phyloP scores from a whole-genome alignment of 257 asterid species.

The Solanum bukasovii region DNA sequence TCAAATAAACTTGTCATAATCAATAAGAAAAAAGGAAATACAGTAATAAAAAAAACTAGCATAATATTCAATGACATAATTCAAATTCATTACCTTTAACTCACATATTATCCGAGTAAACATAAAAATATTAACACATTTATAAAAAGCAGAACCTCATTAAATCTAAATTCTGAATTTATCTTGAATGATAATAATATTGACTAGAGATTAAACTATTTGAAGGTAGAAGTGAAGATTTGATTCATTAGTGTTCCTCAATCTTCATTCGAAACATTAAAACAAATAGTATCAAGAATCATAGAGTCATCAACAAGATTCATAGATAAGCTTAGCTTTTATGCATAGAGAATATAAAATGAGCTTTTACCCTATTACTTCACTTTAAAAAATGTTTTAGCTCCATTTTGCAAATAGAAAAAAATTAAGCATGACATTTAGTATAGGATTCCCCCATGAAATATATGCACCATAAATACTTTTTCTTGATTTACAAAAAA shows the following conservation, averaged over 20 bases:
- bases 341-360: neutral
- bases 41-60: neutral
- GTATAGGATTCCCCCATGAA: neutral
- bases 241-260: neutral
- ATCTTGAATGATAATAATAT: accelerated
- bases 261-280: neutral
- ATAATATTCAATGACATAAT: neutral
- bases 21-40: neutral
- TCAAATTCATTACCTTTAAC: neutral
- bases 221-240: neutral
- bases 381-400: neutral
- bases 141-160: neutral
- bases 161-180: neutral
- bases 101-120: neutral
- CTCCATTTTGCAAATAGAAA: neutral
- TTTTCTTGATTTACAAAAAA: neutral
- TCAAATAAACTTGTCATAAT: neutral
- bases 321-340: neutral
- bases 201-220: neutral
- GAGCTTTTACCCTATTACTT: neutral
- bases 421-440: neutral
- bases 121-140: neutral
- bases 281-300: neutral
- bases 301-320: neutral
- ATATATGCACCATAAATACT: neutral